A percentile compares a stretch with the other conserved stretches of the same genome.
Evolutionary conservation across 345 rosid species (phyloP).

Genomic region (Hibiscus tridactylites): DNA sequence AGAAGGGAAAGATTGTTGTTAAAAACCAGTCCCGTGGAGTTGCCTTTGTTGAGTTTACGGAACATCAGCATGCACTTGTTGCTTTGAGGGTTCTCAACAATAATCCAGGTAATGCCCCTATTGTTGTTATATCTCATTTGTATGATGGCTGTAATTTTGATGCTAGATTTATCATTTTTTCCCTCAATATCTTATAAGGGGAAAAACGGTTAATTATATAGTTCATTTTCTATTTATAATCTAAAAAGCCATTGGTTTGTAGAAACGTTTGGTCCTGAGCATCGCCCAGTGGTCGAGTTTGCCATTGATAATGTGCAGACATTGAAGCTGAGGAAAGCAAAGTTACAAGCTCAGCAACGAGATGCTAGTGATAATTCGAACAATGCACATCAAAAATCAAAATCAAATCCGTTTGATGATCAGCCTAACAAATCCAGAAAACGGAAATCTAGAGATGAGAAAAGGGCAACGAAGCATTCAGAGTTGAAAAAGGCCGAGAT

Average conservation of each 20-base stretch:
- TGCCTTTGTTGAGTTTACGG: slow-evolving; percentile 76
- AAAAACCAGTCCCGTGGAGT: slow-evolving; percentile 76
- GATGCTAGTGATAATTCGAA: slow-evolving; percentile 18
- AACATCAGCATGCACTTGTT: slow-evolving; percentile 84
- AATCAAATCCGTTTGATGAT: slow-evolving; percentile 14
- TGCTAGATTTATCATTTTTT: background rate
- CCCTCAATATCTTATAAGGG: background rate
- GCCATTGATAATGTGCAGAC: slow-evolving; percentile 73
- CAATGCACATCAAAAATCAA: slow-evolving; percentile 18
- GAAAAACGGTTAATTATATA: background rate
- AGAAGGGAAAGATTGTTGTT: slow-evolving; percentile 53
- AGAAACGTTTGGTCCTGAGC: slow-evolving; percentile 79
- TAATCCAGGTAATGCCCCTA: slow-evolving; percentile 32
- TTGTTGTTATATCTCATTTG: background rate
- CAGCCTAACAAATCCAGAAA: slow-evolving; percentile 26
- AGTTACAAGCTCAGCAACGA: slow-evolving; percentile 35
- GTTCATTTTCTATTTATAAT: background rate
- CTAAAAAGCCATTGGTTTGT: slow-evolving; percentile 9
- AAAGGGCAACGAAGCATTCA: slow-evolving; percentile 17
- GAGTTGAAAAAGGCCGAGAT: slow-evolving; percentile 14
- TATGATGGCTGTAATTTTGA: background rate
- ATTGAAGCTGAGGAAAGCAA: slow-evolving; percentile 54
- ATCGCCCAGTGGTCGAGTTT: slow-evolving; percentile 76
- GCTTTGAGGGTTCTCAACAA: slow-evolving; percentile 89
- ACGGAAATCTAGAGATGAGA: slow-evolving; percentile 33